Conservation (phyloP, 2,329 filamentous ascomycete species). For the Trichoderma hamatum region DNA sequence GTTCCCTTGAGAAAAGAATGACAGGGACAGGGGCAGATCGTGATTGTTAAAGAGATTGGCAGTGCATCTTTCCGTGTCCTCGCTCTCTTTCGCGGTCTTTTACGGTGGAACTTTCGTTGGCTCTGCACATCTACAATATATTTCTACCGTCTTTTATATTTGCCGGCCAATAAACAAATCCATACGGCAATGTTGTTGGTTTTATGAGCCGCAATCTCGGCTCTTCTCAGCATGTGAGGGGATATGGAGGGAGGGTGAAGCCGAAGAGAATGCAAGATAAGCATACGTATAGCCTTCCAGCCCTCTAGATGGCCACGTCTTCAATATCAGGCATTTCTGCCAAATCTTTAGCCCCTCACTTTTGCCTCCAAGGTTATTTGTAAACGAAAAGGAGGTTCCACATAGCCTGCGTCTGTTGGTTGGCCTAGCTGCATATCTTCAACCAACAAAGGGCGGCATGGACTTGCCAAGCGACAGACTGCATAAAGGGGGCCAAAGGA, state of each 20-base stretch:
- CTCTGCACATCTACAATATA: background rate
- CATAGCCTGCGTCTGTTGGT: background rate
- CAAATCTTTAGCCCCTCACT: background rate
- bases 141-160: background rate
- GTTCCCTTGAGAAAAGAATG: background rate
- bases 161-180: background rate
- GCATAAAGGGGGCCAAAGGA: background rate
- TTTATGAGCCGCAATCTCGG: slow-evolving; percentile 3
- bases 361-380: background rate
- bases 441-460: background rate
- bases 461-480: background rate
- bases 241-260: background rate
- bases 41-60: background rate
- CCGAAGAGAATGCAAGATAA: background rate
- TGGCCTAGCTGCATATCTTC: background rate
- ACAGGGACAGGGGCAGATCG: background rate
- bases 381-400: background rate
- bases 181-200: background rate
- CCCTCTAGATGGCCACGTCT: background rate
- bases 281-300: slow-evolving; percentile 3
- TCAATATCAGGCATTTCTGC: slow-evolving; percentile 6
- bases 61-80: background rate
- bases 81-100: background rate
- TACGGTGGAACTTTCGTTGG: background rate
- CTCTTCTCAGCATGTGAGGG: background rate